These are phyloP conservation scores for Trichoderma sp. DNA, from an alignment of 2,329 filamentous ascomycete genomes.

Conservation along the genomic window DNA sequence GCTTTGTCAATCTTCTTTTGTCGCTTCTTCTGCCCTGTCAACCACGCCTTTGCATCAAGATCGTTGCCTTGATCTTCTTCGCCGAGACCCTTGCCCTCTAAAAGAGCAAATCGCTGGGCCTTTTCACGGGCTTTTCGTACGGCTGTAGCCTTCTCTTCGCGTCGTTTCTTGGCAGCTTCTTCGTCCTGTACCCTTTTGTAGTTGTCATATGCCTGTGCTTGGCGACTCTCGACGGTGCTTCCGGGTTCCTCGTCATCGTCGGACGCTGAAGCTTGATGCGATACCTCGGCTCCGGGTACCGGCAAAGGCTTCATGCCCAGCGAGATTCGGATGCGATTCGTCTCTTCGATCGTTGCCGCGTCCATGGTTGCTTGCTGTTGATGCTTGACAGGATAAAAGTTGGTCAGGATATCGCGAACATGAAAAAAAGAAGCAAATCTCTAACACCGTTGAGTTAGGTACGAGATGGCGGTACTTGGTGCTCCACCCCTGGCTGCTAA, in stretches of 20 bases:
- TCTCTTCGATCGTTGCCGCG: slow-evolving; percentile 83
- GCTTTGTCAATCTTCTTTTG: slow-evolving; percentile 88
- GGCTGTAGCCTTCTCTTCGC: slow-evolving; percentile 78
- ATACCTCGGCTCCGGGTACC: slow-evolving; percentile 66
- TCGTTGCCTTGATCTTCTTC: slow-evolving; percentile 70
- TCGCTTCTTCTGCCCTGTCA: slow-evolving; percentile 87
- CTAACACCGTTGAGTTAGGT: background rate
- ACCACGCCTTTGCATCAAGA: slow-evolving; percentile 81
- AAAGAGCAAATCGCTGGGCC: slow-evolving; percentile 72
- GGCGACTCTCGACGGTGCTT: slow-evolving; percentile 82
- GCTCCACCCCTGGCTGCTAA: background rate
- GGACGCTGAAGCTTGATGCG: slow-evolving; percentile 54
- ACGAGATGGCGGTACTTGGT: background rate
- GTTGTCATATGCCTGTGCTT: slow-evolving; percentile 75
- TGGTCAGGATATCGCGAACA: background rate
- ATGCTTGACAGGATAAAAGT: slow-evolving; percentile 1
- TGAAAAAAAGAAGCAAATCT: background rate
- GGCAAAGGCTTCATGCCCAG: slow-evolving; percentile 90
- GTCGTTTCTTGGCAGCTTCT: slow-evolving; percentile 75
- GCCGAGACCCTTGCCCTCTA: slow-evolving; percentile 83
- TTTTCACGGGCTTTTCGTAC: slow-evolving; percentile 87
- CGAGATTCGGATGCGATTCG: slow-evolving; percentile 86
- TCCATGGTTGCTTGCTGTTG: slow-evolving; percentile 50
- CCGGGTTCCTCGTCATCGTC: slow-evolving; percentile 69
- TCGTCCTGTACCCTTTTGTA: slow-evolving; percentile 68